Evolutionary conservation across 352 stramenopile genomes (phyloP).

Genomic region (Phytopythium delawarense): DNA sequence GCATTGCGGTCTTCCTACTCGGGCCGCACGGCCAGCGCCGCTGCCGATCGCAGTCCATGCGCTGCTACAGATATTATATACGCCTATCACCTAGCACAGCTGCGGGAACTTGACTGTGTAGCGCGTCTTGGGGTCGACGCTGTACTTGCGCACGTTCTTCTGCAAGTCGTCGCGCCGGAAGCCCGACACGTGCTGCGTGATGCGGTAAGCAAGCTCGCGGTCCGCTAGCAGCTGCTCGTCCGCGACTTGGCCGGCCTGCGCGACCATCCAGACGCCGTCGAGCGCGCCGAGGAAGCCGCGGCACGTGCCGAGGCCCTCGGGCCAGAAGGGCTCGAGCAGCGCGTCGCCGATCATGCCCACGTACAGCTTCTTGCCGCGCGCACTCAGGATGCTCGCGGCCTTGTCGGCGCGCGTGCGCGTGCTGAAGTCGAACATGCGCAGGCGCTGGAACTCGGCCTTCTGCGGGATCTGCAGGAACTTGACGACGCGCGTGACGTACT

Average conservation of each 20-base stretch:
- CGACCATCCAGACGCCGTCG: conserved; percentile 74
- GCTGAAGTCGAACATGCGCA: conserved; percentile 85
- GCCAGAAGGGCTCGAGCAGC: conserved; percentile 86
- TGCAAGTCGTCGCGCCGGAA: conserved; percentile 72
- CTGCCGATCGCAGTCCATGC: background rate
- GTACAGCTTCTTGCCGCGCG: conserved; percentile 73
- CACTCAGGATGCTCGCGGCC: conserved; percentile 60
- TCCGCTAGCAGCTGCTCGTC: conserved; percentile 73
- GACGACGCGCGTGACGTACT: conserved; percentile 67
- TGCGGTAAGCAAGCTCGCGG: conserved; percentile 71
- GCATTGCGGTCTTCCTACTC: background rate
- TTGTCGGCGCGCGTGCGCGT: conserved; percentile 70
- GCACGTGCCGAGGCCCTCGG: conserved; percentile 76
- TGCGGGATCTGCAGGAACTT: conserved; percentile 70
- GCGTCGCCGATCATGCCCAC: conserved; percentile 75
- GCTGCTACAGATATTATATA: background rate
- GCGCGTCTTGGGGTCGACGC: conserved; percentile 61
- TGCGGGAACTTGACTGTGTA: conserved; percentile 78
- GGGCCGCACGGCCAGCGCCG: background rate
- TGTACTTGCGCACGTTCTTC: conserved; percentile 84
- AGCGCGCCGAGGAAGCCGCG: conserved; percentile 78
- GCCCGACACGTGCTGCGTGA: conserved; percentile 71
- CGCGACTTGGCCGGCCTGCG: conserved; percentile 61
- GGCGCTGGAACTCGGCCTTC: conserved; percentile 57
- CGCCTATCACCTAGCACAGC: conserved; percentile 23